Conservation (phyloP, 108 stramenopile genomes). For the Thalassiosira profunda region DNA sequence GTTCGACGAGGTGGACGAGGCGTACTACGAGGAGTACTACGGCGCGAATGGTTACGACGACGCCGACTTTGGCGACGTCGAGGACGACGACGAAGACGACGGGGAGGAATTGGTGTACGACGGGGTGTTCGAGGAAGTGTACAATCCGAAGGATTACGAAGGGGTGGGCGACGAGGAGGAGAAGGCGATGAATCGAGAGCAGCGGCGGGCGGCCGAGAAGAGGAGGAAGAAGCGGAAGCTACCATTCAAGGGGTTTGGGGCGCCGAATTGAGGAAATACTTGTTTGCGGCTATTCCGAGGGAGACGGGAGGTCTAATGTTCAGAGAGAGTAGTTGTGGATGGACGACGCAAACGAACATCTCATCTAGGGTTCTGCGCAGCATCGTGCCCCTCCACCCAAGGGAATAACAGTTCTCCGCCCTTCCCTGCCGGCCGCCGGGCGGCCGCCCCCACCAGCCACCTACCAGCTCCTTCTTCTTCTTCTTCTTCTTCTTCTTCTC, state of each 20-base stretch:
- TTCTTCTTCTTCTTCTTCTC: no score
- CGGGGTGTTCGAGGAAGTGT: slow-evolving; percentile 69
- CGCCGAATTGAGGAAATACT: background rate
- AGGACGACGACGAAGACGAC: slow-evolving; percentile 51
- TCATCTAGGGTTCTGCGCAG: no score
- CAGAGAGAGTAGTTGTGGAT: no score
- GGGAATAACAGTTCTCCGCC: no score
- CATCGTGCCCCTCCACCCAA: no score
- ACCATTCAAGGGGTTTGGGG: slow-evolving; percentile 76
- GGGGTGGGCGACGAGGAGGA: slow-evolving; percentile 47
- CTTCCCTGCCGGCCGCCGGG: no score
- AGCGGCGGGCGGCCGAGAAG: slow-evolving; percentile 78
- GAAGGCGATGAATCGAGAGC: slow-evolving; percentile 71
- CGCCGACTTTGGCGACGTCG: slow-evolving; percentile 41
- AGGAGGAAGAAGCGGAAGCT: slow-evolving; percentile 67
- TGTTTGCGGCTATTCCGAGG: no score
- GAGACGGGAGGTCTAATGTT: no score
- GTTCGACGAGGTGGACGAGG: slow-evolving; percentile 25
- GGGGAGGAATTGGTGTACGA: slow-evolving; percentile 65
- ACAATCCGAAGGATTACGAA: slow-evolving; percentile 51
- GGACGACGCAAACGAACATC: no score
- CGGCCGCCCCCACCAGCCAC: no score
- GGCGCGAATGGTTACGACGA: slow-evolving; percentile 30
- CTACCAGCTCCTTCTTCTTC: no score
- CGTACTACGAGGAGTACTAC: slow-evolving; percentile 37